Evolutionary conservation across 75 land plant species (phyloP), one percentile per base, ranked within the genome.

Genomic region (Pinus albicaulis): DNA sequence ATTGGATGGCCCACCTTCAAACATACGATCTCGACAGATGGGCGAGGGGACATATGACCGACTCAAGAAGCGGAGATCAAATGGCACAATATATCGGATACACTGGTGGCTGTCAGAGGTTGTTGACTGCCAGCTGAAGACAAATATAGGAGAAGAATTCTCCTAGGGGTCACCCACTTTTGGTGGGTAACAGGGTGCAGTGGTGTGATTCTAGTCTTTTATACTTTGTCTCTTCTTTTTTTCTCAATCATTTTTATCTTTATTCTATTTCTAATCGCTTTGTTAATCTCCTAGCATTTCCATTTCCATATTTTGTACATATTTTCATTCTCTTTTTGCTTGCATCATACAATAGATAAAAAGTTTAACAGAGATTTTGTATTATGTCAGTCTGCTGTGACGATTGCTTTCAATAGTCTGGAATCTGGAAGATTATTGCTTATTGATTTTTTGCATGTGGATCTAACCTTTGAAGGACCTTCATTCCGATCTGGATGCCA

Each of bases 401-500:
- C 20, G 22, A 15, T 8, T 38, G 22, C n/a, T 66, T 53, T 73
- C 57, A 41, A 24, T 38, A 73, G 3, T 73, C 26, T 53, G 4
- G 28, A 73, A 56, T 73, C 26, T 53, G 1, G 28, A 73, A 56
- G 1, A 25, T 53, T 17, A 73, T 48, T 53, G 34, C 7, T 1
- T 1, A 56, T 8, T 7, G 3, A 13, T 73, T 23, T 3, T 17
- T 73, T 59, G 6, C 23, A 60, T 7, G 7, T 28, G 63, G 25
- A 73, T 3, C 80, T 74, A 38, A 95, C 98, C 95, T 95, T 88
- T 52, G 91, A 81, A 76, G 88, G 81, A 74, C 93, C 98, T 71
- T 83, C 88, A 76, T 95, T 92, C 55, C 87, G 87, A 78, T 95
- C 98, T 22, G 98, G 98, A 83, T 95, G 98, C 98, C 98, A 95